Percentiles rank a stretch among this genome's conserved stretches.
Evolutionary conservation across 1,139 yeast species (phyloP).

Genomic region (Wickerhamomyces sp.): DNA sequence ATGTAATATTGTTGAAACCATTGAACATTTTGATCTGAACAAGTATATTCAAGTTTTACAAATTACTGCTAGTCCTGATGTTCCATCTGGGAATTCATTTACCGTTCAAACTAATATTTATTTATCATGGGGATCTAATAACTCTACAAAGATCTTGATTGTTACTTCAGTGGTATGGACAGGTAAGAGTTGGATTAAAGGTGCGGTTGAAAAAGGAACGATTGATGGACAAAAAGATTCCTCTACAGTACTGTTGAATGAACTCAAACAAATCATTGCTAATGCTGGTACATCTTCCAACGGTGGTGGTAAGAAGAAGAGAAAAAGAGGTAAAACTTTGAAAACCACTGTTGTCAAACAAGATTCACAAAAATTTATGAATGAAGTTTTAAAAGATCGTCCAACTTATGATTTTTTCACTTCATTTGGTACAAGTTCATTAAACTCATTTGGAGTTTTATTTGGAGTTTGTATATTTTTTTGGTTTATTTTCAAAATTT

Average conservation of each 20-base stretch:
- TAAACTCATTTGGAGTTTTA: conserved; percentile 3
- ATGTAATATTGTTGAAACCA: conserved; percentile 70
- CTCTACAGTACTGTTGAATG: conserved; percentile 53
- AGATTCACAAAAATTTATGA: conserved; percentile 8
- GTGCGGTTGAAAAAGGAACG: conserved; percentile 88
- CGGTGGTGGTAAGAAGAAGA: conserved; percentile 26
- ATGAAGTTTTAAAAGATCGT: conserved; percentile 1
- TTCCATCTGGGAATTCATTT: conserved; percentile 87
- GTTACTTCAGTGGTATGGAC: conserved; percentile 81
- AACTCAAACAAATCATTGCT: conserved; percentile 45
- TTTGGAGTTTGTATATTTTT: conserved; percentile 7
- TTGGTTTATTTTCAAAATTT: not conserved
- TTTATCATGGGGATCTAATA: conserved; percentile 73
- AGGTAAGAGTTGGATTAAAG: conserved; percentile 89
- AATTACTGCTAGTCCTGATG: conserved; percentile 82
- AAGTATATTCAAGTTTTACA: conserved; percentile 56
- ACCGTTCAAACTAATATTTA: conserved; percentile 63
- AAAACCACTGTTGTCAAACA: conserved; percentile 16
- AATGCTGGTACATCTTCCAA: conserved; percentile 22
- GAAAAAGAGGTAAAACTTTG: conserved; percentile 23
- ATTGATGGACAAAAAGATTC: conserved; percentile 84
- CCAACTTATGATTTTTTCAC: not conserved
- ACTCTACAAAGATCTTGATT: conserved; percentile 57
- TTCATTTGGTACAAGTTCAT: not conserved
- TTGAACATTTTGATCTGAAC: conserved; percentile 59